A percentile compares a stretch with the other conserved stretches of the same genome.
Evolutionary conservation across 73 alveolate genomes (phyloP).

Genomic region (Blepharisma japonicum): DNA sequence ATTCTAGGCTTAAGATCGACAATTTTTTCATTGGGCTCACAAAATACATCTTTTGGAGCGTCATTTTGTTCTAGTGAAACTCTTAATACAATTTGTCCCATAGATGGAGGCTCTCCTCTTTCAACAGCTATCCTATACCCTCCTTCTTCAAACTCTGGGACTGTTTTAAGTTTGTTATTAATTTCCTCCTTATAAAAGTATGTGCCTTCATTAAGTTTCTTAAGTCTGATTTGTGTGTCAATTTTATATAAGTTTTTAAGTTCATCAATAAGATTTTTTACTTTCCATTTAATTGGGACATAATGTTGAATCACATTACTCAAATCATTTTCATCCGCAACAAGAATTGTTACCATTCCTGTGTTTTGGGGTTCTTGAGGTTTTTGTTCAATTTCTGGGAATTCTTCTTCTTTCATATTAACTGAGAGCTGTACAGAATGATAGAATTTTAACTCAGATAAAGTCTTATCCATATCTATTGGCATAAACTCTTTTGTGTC

Average conservation of each 20-base stretch:
- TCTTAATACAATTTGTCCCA: constrained; percentile 51
- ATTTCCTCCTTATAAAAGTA: constrained; percentile 55
- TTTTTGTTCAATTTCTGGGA: constrained; percentile 2
- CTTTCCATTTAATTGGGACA: constrained; percentile 33
- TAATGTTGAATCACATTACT: neutral
- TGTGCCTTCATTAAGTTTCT: constrained; percentile 41
- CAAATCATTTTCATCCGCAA: neutral
- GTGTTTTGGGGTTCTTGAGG: neutral
- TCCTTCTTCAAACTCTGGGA: constrained; percentile 36
- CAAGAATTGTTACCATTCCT: constrained; percentile 3
- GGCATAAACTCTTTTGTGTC: neutral
- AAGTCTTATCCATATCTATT: constrained; percentile 23
- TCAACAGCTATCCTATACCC: constrained; percentile 58
- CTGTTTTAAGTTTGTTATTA: constrained; percentile 34
- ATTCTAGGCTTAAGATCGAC: constrained; percentile 43
- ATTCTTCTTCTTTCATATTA: neutral
- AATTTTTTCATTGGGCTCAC: constrained; percentile 48
- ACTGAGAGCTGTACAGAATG: constrained; percentile 4
- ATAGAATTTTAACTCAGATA: constrained; percentile 32
- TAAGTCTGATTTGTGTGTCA: constrained; percentile 39
- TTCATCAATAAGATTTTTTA: constrained; percentile 29
- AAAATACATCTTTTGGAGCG: constrained; percentile 38
- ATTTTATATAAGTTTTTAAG: neutral
- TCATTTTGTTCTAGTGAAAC: constrained; percentile 34
- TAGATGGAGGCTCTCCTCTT: constrained; percentile 66